Base-by-base conservation (phyloP, 495 filamentous ascomycete species). In the Trichocladium uniseriatum region DNA sequence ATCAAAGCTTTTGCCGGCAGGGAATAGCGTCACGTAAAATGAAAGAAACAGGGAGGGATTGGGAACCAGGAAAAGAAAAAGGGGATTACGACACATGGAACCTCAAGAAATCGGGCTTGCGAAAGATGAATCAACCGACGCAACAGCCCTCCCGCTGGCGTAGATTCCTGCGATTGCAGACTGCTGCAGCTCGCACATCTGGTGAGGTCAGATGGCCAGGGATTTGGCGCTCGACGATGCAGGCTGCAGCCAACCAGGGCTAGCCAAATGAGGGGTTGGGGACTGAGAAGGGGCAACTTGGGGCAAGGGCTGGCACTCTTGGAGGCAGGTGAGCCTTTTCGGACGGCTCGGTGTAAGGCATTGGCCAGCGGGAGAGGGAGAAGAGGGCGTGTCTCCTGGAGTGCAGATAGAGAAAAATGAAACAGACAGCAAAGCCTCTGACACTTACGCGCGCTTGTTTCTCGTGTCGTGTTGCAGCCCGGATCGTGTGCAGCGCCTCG, bases 171-270 rank as follows among this genome's bases (percentile, higher is more conserved):
- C 41, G 34, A 39, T 49, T 40, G 52, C 53, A 53, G 57, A 56
- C 53, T 52, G 55, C 45, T 48, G 50, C 49, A 51, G 50, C 51
- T 53, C 56, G 54, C 60, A 52, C 57, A 56, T 55, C 55, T 56
- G 55, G 60, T 61, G 62, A 65, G 62, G 62, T 65, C 62, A 65
- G 60, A 63, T 65, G 62, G 62, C 55, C 61, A 47, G 54, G 16
- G 55, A 50, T 53, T 57, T 63, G 55, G 60, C 55, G 60, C 53
- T 52, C 52, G 52, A 57, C 57, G 49, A 56, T 48, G 21, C 38
- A 47, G n/a, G n/a, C n/a, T 31, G 51, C 54, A 57, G 62, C 62
- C 62, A 65, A 65, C 55, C 60, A 63, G 21, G 57, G 57, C 21
- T 18, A 51, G 49, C 47, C 45, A 49, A 46, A 56, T 53, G 57